Base-by-base conservation (phyloP, 164 flowering plant species). In the Sextonia rubra region DNA sequence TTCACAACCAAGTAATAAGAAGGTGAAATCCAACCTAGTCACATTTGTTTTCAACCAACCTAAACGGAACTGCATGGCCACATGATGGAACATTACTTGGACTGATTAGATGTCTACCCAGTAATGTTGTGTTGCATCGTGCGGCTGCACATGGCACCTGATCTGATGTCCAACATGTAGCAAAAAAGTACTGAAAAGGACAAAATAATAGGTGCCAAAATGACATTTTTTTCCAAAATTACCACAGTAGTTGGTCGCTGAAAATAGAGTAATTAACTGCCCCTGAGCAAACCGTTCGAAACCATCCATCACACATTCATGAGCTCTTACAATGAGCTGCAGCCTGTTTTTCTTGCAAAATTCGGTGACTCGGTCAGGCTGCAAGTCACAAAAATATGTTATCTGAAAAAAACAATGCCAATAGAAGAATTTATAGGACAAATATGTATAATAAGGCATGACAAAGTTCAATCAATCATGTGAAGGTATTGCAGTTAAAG, bases 251-350 rank as follows among this genome's bases (percentile, higher is more conserved):
- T 93, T 96, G 47, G 99, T 96, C 17, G 98, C 99, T 23, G 99
- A 96, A 77, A 96, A 96, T 65, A 96, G 88, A 55, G 99, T 96
- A 70, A 95, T 93, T 79, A 95, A 79, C 76, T 93, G 99, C 25
- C 99, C 99, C 84, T 95, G 99, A 71, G 99, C 99, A 84, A 96
- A 96, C 26, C 98, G 82, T 75, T 96, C 99, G 77, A 96, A 93
- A 62, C 99, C 98, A 81, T 96, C 99, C 98, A 93, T 93, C 4
- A 93, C 98, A 71, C 99, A 96, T 77, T 96, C 99, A 71, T 96
- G 99, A 24, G 99, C 98, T 82, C 99, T 92, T 69, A 96, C 86
- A 73, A 96, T 96, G 26, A 96, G 91, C 81, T 96, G 99, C 72
- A 96, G 78, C 78, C 90, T 93, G 77, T 96, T 96, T 82, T 68